These are phyloP conservation scores for Tuber brumale DNA, from an alignment of 495 filamentous ascomycete species.

Conservation along the genomic window DNA sequence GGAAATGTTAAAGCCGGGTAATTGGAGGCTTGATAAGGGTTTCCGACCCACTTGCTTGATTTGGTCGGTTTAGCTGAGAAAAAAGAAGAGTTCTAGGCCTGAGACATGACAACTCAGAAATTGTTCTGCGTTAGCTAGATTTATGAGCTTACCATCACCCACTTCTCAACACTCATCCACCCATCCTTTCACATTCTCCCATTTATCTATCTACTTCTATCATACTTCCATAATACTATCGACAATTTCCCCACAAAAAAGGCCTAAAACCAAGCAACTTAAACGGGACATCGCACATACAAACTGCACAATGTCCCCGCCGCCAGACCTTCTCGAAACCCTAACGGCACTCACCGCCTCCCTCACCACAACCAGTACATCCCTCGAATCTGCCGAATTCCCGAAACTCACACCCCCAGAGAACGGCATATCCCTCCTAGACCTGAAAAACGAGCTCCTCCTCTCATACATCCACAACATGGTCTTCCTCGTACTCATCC, in stretches of 20 bases:
- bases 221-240: neutral
- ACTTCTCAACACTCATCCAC: neutral
- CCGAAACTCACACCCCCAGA: slow-evolving; percentile 54
- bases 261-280: neutral
- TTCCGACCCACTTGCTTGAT: neutral
- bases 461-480: slow-evolving; percentile 94
- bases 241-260: neutral
- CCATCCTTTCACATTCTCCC: neutral
- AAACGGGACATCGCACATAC: neutral
- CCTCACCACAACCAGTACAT: slow-evolving; percentile 54
- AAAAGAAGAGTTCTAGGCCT: neutral
- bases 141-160: neutral
- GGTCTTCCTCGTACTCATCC: slow-evolving; percentile 77
- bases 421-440: slow-evolving; percentile 88
- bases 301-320: slow-evolving; percentile 33
- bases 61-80: neutral
- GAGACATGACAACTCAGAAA: neutral
- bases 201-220: neutral
- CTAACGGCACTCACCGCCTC: slow-evolving; percentile 54
- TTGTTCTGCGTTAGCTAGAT: neutral
- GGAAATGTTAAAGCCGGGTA: slow-evolving; percentile 3
- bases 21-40: neutral
- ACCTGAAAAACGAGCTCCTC: slow-evolving; percentile 89
- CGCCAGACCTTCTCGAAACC: slow-evolving; percentile 55
- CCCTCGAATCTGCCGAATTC: slow-evolving; percentile 61